These are phyloP conservation scores for Glycyrrhiza uralensis DNA, from an alignment of 306 rosid species.

Conservation along the genomic window DNA sequence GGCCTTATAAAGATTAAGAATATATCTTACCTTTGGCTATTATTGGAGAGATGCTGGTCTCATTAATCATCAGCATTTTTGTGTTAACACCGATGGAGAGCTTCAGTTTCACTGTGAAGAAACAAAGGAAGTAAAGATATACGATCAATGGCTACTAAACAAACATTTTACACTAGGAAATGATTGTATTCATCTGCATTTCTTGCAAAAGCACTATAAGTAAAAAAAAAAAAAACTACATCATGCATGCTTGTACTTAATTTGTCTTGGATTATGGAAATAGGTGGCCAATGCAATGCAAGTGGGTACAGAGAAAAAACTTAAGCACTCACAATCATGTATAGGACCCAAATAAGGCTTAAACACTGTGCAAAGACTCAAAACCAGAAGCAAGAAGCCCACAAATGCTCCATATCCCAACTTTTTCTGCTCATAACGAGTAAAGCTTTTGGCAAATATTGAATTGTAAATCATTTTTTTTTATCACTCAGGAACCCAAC, in stretches of 20 bases:
- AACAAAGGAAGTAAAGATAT: constrained; percentile 2
- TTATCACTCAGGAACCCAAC: constrained; percentile 4
- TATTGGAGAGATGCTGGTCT: constrained; percentile 30
- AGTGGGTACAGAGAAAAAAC: neutral
- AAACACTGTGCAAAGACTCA: constrained; percentile 65
- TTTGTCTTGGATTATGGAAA: neutral
- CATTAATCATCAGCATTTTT: constrained; percentile 55
- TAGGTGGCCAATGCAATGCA: neutral
- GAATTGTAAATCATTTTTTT: constrained; percentile 53
- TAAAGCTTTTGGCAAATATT: constrained; percentile 76
- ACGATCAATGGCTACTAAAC: neutral
- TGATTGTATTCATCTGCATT: constrained; percentile 1
- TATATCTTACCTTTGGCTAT: constrained; percentile 32
- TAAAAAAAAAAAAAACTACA: neutral
- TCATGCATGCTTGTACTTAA: constrained; percentile 13
- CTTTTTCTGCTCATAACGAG: constrained; percentile 70
- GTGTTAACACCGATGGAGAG: constrained; percentile 39
- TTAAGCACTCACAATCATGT: constrained; percentile 55
- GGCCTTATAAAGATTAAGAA: neutral
- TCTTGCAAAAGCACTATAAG: constrained; percentile 10
- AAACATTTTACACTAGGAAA: neutral
- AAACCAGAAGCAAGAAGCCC: constrained; percentile 47
- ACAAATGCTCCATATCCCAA: constrained; percentile 72
- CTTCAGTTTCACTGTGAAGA: constrained; percentile 57
- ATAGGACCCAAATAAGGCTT: constrained; percentile 63